Evolutionary conservation across 495 filamentous ascomycete species (phyloP), one percentile per base, ranked within the genome.

Genomic region (Hypoxylon lenormandii): DNA sequence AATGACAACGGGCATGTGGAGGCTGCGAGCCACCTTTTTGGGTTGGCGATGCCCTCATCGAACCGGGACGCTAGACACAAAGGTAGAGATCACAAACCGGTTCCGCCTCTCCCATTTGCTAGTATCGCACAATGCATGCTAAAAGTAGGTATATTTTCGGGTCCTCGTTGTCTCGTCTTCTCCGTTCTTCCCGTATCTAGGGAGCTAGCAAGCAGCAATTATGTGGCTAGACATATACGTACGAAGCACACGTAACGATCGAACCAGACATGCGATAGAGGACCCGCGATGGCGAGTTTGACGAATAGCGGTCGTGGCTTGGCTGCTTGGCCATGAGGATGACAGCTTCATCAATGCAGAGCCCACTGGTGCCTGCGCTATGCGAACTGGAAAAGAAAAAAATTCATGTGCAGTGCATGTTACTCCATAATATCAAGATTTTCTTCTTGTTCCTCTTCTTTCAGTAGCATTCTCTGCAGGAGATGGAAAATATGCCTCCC

Each of bases 21-120:
- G 68, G 57, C 68, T 58, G 68, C 62, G 62, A 58, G 68, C 62
- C 68, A 71, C 62, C 62, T 54, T 53, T 71, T 62, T 71, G 68
- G 68, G 61, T 66, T 71, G 62, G 36, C 38, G 68, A 71, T 66
- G 53, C 57, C 62, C 40, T 71, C 68, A 63, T 71, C 62, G 68
- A 63, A 71, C 62, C 62, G 62, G 16, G 45, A 53, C 46, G 43
- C 68, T 53, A 53, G 8, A 38, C 46, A 71, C 56, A 53, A 54
- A n/a, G 68, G 57, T 66, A 66, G 68, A 71, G 62, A 63, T 71
- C 30, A 1, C 22, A 57, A 38, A 45, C 50, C 47, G 47, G 55
- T 46, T 21, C 30, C 52, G 42, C 58, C 68, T 38, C 68, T 66
- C 68, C 68, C 56, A 71, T 71, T 71, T 71, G 62, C 61, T 53